phyloP scores from a whole-genome alignment of 352 stramenopile species.

The Pilasporangium apinafurcum region DNA sequence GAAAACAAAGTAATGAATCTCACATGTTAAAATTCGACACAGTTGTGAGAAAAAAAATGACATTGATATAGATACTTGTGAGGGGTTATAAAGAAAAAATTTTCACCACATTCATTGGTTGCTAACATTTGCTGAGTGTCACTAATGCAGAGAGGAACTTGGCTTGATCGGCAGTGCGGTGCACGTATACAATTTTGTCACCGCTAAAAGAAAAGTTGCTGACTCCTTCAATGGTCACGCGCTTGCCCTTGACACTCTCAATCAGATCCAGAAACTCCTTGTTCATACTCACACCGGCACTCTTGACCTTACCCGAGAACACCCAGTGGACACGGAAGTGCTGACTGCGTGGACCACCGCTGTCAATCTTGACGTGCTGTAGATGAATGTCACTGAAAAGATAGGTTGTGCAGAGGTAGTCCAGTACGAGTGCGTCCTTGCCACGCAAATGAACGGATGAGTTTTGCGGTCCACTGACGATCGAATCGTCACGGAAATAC shows the following conservation, averaged over 20 bases:
- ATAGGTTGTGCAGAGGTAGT: constrained; percentile 83
- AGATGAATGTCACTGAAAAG: constrained; percentile 72
- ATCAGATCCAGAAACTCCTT: constrained; percentile 86
- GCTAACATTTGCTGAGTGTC: constrained; percentile 66
- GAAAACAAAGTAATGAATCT: no score
- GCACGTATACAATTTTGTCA: constrained; percentile 87
- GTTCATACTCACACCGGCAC: constrained; percentile 78
- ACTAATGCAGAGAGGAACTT: constrained; percentile 84
- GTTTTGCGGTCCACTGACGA: constrained; percentile 82
- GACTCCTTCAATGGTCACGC: constrained; percentile 78
- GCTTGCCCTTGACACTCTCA: constrained; percentile 70
- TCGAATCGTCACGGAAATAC: constrained; percentile 85
- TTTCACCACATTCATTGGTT: neutral
- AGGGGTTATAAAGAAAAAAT: neutral
- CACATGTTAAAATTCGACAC: no score
- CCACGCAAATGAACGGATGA: constrained; percentile 76
- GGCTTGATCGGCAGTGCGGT: constrained; percentile 82
- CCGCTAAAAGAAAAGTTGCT: constrained; percentile 86
- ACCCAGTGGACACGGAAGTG: constrained; percentile 85
- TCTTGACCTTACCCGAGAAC: constrained; percentile 70
- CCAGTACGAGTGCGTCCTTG: constrained; percentile 79
- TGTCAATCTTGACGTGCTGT: constrained; percentile 79
- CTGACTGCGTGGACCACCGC: constrained; percentile 71
- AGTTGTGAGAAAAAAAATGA: no score
- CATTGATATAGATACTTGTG: neutral